Conservation (phyloP, 1,284 basidiomycete species). For the Sphagnurus paluster region DNA sequence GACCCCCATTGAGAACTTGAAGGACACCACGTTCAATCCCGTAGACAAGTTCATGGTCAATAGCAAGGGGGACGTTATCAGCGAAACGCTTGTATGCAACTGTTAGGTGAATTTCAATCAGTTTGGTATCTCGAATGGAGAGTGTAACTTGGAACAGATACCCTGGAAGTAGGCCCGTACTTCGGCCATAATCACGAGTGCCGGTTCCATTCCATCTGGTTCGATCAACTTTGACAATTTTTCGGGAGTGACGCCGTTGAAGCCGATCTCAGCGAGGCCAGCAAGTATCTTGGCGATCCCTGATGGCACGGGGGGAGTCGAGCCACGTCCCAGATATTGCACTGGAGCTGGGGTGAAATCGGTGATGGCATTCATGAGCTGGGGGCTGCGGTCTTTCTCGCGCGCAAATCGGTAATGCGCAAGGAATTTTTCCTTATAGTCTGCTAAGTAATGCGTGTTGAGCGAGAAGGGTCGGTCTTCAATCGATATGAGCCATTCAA, state of each 20-base stretch:
- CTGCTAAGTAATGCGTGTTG: constrained; percentile 57
- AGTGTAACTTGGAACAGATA: constrained; percentile 20
- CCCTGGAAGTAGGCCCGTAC: constrained; percentile 76
- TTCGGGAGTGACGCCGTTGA: constrained; percentile 37
- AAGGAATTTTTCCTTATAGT: constrained; percentile 61
- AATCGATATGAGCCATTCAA: constrained; percentile 53
- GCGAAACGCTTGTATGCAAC: constrained; percentile 70
- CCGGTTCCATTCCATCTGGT: constrained; percentile 52
- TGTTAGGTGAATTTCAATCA: constrained; percentile 23
- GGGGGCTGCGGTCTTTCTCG: constrained; percentile 29
- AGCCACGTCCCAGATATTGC: not conserved
- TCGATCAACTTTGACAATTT: constrained; percentile 57
- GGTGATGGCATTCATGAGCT: constrained; percentile 30
- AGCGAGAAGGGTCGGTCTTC: constrained; percentile 56
- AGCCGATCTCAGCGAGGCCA: constrained; percentile 44
- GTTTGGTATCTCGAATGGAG: not conserved
- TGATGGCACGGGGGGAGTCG: not conserved
- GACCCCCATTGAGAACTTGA: constrained; percentile 36
- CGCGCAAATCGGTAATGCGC: constrained; percentile 45
- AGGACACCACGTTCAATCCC: constrained; percentile 44
- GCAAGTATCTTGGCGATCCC: constrained; percentile 39
- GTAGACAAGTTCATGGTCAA: constrained; percentile 62
- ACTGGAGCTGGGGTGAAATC: constrained; percentile 15
- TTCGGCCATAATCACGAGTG: constrained; percentile 66
- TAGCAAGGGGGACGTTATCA: constrained; percentile 62